phyloP scores from a whole-genome alignment of 805 yeast genomes.

The Sugiyamaella mastotermitis region DNA sequence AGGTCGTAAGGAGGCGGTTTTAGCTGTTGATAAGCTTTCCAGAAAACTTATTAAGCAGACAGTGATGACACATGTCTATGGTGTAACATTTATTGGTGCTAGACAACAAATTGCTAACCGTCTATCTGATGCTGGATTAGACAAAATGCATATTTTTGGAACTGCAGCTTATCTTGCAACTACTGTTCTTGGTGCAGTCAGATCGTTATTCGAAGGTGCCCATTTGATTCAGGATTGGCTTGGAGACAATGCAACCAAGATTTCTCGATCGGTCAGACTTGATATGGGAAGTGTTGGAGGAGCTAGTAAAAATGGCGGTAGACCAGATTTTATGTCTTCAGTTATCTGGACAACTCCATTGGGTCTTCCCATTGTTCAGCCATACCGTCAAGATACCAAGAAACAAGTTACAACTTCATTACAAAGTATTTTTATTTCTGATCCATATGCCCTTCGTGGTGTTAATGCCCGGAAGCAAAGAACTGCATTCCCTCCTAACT shows the following conservation, averaged over 20 bases:
- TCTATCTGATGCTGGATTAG: slow-evolving; percentile 52
- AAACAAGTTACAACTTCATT: slow-evolving; percentile 71
- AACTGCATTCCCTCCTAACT: slow-evolving; percentile 94
- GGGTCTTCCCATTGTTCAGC: slow-evolving; percentile 95
- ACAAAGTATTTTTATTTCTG: slow-evolving; percentile 80
- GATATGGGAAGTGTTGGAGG: slow-evolving; percentile 36
- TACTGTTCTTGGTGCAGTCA: slow-evolving; percentile 75
- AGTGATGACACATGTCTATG: slow-evolving; percentile 97
- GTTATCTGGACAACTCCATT: slow-evolving; percentile 98
- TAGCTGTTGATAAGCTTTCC: slow-evolving; percentile 55
- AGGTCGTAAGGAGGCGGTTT: slow-evolving; percentile 28
- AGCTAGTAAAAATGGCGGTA: slow-evolving; percentile 35
- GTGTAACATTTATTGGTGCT: slow-evolving; percentile 93
- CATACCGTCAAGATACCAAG: slow-evolving; percentile 68
- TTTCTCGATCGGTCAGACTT: slow-evolving; percentile 69
- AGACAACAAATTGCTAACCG: slow-evolving; percentile 81
- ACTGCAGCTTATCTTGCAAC: slow-evolving; percentile 61
- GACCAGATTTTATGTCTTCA: slow-evolving; percentile 67
- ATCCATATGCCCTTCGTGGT: slow-evolving; percentile 77
- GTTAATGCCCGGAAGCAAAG: slow-evolving; percentile 87
- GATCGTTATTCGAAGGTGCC: slow-evolving; percentile 85
- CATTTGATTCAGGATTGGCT: slow-evolving; percentile 96
- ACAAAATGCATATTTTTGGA: slow-evolving; percentile 40
- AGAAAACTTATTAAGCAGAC: slow-evolving; percentile 94
- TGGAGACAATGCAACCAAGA: slow-evolving; percentile 75